Conservation (phyloP, 495 filamentous ascomycete genomes). For the Podospora pseudoanserina region DNA sequence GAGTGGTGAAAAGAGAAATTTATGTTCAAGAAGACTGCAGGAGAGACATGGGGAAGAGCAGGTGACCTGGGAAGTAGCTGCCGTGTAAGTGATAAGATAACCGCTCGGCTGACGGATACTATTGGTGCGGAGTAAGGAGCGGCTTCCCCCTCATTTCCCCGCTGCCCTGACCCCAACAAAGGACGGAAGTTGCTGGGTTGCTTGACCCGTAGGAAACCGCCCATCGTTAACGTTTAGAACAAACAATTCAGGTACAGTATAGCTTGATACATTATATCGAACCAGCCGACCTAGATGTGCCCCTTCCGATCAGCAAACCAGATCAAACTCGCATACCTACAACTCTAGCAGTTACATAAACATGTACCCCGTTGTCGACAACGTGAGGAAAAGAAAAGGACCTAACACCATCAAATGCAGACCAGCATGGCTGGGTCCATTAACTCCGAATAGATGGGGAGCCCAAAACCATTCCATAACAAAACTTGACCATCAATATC, state of each 20-base stretch:
- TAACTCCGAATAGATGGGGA: background rate
- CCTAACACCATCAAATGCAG: background rate
- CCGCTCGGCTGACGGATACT: constrained; percentile 3
- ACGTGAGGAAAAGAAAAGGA: background rate
- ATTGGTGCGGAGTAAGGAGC: constrained; percentile 13
- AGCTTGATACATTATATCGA: background rate
- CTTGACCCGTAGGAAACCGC: background rate
- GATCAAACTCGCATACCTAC: background rate
- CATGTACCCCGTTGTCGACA: background rate
- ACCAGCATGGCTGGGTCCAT: background rate
- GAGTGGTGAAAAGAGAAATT: background rate
- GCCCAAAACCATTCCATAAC: background rate
- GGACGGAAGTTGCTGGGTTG: background rate
- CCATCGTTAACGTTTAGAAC: background rate
- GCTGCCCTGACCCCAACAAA: constrained; percentile 3
- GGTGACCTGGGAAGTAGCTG: constrained; percentile 3
- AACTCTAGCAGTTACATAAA: background rate
- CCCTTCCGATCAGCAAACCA: background rate
- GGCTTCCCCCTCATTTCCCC: background rate
- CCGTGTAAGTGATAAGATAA: constrained; percentile 28
- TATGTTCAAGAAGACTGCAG: background rate
- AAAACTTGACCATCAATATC: background rate
- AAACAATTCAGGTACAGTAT: background rate
- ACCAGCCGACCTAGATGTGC: background rate
- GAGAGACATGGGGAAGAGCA: background rate